Base-by-base conservation (phyloP, 148 eudicot species). In the Vaccinium vitisidaea region DNA sequence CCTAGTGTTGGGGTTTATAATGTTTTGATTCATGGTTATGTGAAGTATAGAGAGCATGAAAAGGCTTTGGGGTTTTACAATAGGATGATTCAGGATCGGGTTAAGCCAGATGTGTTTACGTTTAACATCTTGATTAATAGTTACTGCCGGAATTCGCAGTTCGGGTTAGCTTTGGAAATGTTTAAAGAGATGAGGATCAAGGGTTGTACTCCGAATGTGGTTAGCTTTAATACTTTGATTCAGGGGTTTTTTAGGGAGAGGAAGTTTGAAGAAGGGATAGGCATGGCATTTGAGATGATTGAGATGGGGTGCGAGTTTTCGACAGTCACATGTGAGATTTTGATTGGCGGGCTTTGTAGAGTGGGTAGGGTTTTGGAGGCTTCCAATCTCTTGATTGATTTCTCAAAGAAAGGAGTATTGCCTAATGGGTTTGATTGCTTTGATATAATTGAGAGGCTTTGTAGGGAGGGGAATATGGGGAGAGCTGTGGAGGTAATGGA, bases 71-170 rank as follows among this genome's bases (percentile, higher is more conserved):
- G 83, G 55, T 85, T 96, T 82, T 94, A 92, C 83, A 48, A 87
- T 71, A 89, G 90, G 88, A 88, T 96, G 90, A 77, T 91, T 80
- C 86, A 75, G 86, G 99, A 96, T 85, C 82, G 94, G 83, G 95
- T 96, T 63, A 96, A 83, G 87, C 98, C 95, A 11, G 98, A 96
- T 88, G 92, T 87, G 75, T 84, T 91, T 84, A 96, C 97, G 2
- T 96, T 94, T 90, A 96, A 96, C 83, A 95, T 90, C n/a, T 86
- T 96, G 91, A 92, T 96, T 83, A 93, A 90, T 87, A 90, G 98
- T 86, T 90, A 92, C 82, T 96, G 95, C 84, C 86, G 88, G 87
- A 89, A 82, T 82, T 87, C 63, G 15, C 75, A 84, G 79, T 92
- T 96, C 52, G 90, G 70, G 76, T 85, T 84, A 59, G 98, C 95